Evolutionary conservation across 2,329 filamentous ascomycete genomes (phyloP).

Genomic region (Colletotrichum aenigma): DNA sequence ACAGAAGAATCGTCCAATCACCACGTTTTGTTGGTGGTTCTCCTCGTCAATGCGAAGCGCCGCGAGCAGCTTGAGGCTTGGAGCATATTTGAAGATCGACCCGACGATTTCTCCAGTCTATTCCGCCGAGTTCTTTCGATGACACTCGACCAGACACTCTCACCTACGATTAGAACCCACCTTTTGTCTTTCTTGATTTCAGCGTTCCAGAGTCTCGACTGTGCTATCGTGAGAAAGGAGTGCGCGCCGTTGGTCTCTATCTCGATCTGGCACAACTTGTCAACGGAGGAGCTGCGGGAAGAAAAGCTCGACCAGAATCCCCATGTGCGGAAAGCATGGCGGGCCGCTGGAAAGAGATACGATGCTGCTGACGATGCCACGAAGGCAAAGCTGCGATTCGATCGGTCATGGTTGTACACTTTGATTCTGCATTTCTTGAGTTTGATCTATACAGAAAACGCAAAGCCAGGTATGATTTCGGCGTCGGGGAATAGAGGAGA

Average conservation of each 20-base stretch:
- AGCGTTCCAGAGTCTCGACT: conserved; percentile 94
- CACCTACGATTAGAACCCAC: conserved; percentile 73
- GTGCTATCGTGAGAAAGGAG: conserved; percentile 87
- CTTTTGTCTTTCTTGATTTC: conserved; percentile 89
- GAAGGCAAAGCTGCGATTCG: conserved; percentile 84
- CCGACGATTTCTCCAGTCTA: conserved; percentile 83
- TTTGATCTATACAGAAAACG: conserved; percentile 66
- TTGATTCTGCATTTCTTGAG: conserved; percentile 83
- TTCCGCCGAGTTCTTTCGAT: conserved; percentile 91
- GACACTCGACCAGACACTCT: conserved; percentile 74
- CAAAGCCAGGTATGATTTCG: conserved; percentile 46
- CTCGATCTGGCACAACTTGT: conserved; percentile 92
- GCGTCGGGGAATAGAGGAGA: neutral
- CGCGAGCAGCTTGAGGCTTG: conserved; percentile 87
- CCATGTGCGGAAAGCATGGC: conserved; percentile 89
- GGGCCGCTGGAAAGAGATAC: conserved; percentile 82
- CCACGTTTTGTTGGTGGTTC: conserved; percentile 84
- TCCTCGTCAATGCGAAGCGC: conserved; percentile 87
- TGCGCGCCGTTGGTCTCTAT: conserved; percentile 95
- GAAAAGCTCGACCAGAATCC: conserved; percentile 71
- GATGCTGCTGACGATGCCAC: conserved; percentile 82
- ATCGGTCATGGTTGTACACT: conserved; percentile 91
- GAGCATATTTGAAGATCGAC: conserved; percentile 81
- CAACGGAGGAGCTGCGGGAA: conserved; percentile 77
- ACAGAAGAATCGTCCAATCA: conserved; percentile 87